Base-by-base conservation (phyloP, 331 rosid genomes). In the Telfairia occidentalis region DNA sequence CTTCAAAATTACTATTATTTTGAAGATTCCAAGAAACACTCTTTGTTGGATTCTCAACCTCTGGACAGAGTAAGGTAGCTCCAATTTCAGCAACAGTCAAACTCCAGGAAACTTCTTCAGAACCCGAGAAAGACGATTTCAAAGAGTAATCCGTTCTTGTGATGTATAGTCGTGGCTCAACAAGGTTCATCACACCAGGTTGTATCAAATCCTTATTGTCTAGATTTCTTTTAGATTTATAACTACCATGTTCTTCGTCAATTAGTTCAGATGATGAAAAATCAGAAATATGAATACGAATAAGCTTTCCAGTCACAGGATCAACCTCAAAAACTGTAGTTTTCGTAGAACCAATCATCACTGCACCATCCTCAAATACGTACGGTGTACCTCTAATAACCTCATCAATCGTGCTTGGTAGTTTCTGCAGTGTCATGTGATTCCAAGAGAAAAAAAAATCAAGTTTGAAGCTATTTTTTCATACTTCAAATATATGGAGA, bases 261-360 rank as follows among this genome's bases (percentile, higher is more conserved):
- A 79, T 78, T 67, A 60, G 55, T 43, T 72, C 67, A 21, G 76
- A 58, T 12, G 96, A 83, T n/a, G 66, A 60, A 71, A 83, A 40
- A 76, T 52, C 76, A 60, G 86, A 26, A 16, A 77, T 54, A 72
- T 85, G 83, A 49, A 55, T 61, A 54, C 76, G 88, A 82, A 87
- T 61, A 52, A 86, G 49, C 69, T 72, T 81, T 50, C 98, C 98
- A 54, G 85, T 84, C 83, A 58, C 59, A 69, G 84, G 90, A 49
- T 90, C 92, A 66, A 92, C 83, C 81, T 87, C 92, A 82, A 87
- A 87, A 53, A 89, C 83, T 43, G 85, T 84, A 71, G 76, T 81
- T 74, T 65, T 78, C 85, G 80, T 90, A 64, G 90, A 89, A 72
- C 98, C 98, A 81, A 84, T 87, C 50, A 82, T 92, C 57, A 89